Evolutionary conservation across 305 asterid species (phyloP).

Genomic region (Plantago coronopus): DNA sequence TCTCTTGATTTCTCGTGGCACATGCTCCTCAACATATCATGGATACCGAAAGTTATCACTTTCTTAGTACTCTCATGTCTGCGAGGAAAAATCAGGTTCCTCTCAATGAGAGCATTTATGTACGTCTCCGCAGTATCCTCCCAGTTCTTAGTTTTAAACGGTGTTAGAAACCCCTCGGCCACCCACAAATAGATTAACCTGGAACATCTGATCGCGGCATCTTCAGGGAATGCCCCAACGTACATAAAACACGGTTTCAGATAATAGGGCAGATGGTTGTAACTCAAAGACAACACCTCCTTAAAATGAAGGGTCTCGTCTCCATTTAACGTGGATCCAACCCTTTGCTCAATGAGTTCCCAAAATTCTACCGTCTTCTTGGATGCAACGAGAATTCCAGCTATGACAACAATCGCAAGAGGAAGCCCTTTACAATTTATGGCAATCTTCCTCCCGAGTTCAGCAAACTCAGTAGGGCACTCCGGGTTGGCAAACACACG

Average conservation of each 20-base stretch:
- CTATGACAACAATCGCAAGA: conserved; percentile 15
- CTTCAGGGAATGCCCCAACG: conserved; percentile 20
- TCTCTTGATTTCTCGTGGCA: conserved; percentile 16
- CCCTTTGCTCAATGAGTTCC: conserved; percentile 10
- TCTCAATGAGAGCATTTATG: conserved; percentile 23
- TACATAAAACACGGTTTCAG: conserved; percentile 22
- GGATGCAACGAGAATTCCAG: conserved; percentile 6
- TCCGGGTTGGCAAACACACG: conserved; percentile 4
- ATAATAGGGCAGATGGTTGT: conserved; percentile 8
- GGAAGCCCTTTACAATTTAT: conserved; percentile 16
- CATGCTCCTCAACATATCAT: conserved; percentile 26
- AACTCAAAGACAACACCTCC: conserved; percentile 20
- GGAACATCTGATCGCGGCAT: conserved; percentile 7
- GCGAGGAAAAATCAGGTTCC: conserved; percentile 23
- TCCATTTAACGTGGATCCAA: conserved; percentile 2
- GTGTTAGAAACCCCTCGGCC: conserved; percentile 22
- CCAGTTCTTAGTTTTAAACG: not conserved
- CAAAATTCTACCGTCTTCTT: conserved; percentile 2
- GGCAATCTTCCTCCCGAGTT: conserved; percentile 12
- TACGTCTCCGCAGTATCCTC: conserved; percentile 15
- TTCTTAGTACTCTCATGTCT: not conserved
- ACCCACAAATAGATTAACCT: conserved; percentile 16
- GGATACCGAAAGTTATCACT: conserved; percentile 20
- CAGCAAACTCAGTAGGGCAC: conserved; percentile 6
- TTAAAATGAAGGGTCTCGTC: not conserved